phyloP scores from a whole-genome alignment of 225 moss, liverwort and hornwort genomes.

The Marchantia polymorpha region DNA sequence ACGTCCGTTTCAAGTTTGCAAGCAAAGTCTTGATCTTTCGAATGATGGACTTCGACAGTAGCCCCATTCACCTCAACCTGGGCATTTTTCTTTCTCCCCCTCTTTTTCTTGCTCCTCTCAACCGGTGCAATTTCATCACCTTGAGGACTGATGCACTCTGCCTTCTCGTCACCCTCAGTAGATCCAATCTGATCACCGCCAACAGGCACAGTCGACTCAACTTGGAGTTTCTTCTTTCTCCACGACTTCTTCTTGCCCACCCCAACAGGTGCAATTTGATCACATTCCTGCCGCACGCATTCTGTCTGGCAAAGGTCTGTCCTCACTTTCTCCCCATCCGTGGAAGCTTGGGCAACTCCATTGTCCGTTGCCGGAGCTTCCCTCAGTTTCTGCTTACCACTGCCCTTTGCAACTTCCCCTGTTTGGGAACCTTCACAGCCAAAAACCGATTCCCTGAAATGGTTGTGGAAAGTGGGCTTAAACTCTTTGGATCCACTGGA shows the following conservation, averaged over 20 bases:
- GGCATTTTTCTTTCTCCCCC: background rate
- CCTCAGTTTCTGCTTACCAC: too few species aligned
- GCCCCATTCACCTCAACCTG: background rate
- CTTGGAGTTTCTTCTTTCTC: background rate
- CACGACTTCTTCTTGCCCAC: background rate
- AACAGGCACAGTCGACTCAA: background rate
- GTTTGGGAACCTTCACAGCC: background rate
- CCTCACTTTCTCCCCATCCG: background rate
- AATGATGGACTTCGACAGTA: background rate
- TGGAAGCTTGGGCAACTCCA: too few species aligned
- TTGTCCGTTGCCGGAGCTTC: background rate
- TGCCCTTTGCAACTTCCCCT: background rate
- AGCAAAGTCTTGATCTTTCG: background rate
- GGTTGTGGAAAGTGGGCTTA: background rate
- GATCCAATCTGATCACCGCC: too few species aligned
- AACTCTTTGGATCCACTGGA: background rate
- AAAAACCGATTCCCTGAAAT: too few species aligned
- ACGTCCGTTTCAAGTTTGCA: background rate
- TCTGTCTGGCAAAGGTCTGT: background rate
- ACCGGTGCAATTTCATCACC: background rate
- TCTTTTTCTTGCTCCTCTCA: background rate
- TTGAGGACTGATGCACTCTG: background rate
- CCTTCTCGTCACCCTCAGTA: too few species aligned
- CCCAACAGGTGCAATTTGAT: background rate
- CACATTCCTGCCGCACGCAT: background rate